These are phyloP conservation scores for Aeschynomene evenia DNA, from an alignment of 306 rosid genomes.

Conservation along the genomic window DNA sequence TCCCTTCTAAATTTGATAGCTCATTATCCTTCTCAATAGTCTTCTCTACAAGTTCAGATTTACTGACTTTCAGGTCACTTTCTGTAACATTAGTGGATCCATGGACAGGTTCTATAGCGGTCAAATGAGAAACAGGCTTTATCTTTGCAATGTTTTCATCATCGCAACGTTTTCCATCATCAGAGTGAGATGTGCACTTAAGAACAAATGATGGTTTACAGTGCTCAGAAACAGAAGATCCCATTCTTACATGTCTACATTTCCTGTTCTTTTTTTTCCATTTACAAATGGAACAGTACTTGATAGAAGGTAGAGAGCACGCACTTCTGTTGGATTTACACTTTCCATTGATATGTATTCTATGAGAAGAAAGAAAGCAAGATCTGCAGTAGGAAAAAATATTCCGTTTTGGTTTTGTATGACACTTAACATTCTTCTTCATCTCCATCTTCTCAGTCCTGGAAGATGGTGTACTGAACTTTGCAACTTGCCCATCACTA, in stretches of 20 bases:
- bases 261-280: conserved; percentile 28
- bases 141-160: conserved; percentile 37
- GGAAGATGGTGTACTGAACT: neutral
- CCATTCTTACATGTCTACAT: conserved; percentile 4
- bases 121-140: conserved; percentile 41
- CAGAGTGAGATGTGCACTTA: conserved; percentile 40
- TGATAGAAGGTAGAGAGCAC: conserved; percentile 35
- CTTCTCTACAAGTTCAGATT: conserved; percentile 31
- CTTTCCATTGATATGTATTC: neutral
- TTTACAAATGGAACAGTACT: conserved; percentile 18
- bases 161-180: conserved; percentile 37
- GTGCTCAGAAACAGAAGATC: conserved; percentile 16
- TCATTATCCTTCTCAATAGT: conserved; percentile 30
- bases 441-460: conserved; percentile 26
- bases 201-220: conserved; percentile 43
- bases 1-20: conserved; percentile 30
- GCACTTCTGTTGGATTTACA: conserved; percentile 26
- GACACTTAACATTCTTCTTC: conserved; percentile 38
- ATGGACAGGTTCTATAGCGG: conserved; percentile 35
- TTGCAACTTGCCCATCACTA: conserved; percentile 33
- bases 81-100: conserved; percentile 34
- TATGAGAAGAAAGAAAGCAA: conserved; percentile 36
- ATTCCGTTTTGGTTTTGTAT: conserved; percentile 34
- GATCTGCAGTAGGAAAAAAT: conserved; percentile 25
- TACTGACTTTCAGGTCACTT: conserved; percentile 30